Conservation (phyloP, 1,284 basidiomycete genomes). For the Mycosarcoma maydis region DNA sequence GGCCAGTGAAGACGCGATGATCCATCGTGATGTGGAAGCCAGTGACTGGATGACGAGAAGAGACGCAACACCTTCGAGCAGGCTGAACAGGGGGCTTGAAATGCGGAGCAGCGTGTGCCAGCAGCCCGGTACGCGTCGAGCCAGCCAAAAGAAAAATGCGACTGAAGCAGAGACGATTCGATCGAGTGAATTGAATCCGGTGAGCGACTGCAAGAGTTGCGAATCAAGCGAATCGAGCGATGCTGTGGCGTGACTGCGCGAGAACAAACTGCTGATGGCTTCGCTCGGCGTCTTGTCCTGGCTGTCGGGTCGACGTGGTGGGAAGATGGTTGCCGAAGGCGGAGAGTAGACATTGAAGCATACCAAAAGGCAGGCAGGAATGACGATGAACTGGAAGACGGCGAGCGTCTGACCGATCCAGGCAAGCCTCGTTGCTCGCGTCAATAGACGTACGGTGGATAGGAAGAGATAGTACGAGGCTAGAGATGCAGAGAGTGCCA, state of each 20-base stretch:
- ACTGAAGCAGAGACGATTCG: conserved; percentile 24
- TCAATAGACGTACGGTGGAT: conserved; percentile 56
- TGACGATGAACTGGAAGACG: conserved; percentile 61
- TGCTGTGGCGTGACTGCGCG: not conserved
- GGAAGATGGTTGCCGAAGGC: conserved; percentile 47
- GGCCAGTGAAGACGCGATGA: conserved; percentile 74
- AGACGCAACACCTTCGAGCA: conserved; percentile 65
- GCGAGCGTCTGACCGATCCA: conserved; percentile 57
- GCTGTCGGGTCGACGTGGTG: conserved; percentile 20
- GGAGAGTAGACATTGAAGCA: conserved; percentile 64
- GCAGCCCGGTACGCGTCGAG: conserved; percentile 54
- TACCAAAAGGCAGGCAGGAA: conserved; percentile 59
- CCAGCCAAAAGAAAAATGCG: conserved; percentile 51
- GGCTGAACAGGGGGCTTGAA: conserved; percentile 60
- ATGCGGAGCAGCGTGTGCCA: conserved; percentile 62
- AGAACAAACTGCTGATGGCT: conserved; percentile 32
- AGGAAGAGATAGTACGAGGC: conserved; percentile 62
- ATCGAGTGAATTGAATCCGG: conserved; percentile 24
- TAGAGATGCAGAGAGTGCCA: conserved; percentile 63
- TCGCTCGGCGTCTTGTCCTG: conserved; percentile 25
- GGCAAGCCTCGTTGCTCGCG: conserved; percentile 44
- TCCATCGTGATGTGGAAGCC: conserved; percentile 57
- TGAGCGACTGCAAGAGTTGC: conserved; percentile 23
- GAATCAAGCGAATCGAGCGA: conserved; percentile 1
- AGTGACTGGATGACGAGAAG: conserved; percentile 64